Evolutionary conservation across 2,329 filamentous ascomycete species (phyloP).

Genomic region (Monosporascus sp.): DNA sequence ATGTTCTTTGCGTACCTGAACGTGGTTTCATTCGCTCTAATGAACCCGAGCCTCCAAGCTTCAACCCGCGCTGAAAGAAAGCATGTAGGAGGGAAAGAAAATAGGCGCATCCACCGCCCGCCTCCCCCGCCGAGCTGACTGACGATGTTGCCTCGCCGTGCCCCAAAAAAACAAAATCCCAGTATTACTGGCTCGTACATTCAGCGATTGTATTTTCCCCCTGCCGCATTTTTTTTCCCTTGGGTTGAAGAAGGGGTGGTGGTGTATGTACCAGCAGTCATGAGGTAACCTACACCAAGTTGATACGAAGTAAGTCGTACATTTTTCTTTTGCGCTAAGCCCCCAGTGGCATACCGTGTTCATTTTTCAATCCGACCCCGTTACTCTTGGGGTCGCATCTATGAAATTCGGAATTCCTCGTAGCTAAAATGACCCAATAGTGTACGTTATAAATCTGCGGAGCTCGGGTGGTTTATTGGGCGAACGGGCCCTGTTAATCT

Average conservation of each 20-base stretch:
- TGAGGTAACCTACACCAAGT: too few species aligned
- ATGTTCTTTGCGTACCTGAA: neutral
- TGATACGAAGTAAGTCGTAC: neutral
- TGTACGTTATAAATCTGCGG: neutral
- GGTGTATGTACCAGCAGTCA: too few species aligned
- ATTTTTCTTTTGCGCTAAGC: neutral
- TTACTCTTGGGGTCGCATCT: neutral
- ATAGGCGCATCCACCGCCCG: too few species aligned
- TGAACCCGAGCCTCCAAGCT: neutral
- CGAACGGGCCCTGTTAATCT: neutral
- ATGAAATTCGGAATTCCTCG: neutral
- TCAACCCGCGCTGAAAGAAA: too few species aligned
- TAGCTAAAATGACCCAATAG: neutral
- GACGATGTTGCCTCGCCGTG: too few species aligned
- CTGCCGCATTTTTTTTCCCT: neutral
- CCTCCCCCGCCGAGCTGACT: too few species aligned
- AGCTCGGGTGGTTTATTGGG: neutral
- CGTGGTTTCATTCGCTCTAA: neutral
- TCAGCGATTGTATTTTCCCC: too few species aligned
- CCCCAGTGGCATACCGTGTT: neutral
- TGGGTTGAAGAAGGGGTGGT: neutral
- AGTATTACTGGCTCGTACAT: too few species aligned
- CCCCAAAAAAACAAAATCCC: too few species aligned
- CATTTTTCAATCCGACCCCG: neutral
- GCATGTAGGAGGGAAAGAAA: too few species aligned